phyloP scores from a whole-genome alignment of 345 rosid genomes.

The Orychophragmus violaceus region DNA sequence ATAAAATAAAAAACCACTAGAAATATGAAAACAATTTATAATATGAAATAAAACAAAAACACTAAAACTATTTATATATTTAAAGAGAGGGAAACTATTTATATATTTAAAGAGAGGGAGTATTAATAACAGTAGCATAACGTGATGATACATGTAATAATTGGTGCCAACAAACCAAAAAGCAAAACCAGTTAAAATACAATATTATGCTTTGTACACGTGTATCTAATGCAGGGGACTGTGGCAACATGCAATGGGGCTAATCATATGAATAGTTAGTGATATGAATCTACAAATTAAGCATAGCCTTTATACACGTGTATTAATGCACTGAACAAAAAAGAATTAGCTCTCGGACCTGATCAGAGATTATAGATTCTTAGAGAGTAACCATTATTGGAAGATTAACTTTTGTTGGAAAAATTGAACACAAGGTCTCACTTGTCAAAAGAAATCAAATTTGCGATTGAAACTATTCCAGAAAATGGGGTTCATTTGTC shows the following conservation, averaged over 20 bases:
- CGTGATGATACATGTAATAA: constrained; percentile 11
- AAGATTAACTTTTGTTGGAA: neutral
- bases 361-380: too few species aligned
- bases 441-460: neutral
- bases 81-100: too few species aligned
- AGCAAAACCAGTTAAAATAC: neutral
- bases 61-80: too few species aligned
- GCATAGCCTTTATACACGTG: constrained; percentile 4
- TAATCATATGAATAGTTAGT: neutral
- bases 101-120: too few species aligned
- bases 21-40: too few species aligned
- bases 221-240: neutral
- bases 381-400: neutral
- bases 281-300: neutral
- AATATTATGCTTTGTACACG: neutral
- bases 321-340: neutral
- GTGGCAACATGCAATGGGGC: neutral
- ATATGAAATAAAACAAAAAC: too few species aligned
- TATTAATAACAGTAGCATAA: neutral
- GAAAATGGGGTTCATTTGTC: neutral
- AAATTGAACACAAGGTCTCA: neutral
- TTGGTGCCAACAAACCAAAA: constrained; percentile 6
- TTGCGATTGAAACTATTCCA: neutral
- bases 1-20: too few species aligned
- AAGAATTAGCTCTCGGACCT: too few species aligned